phyloP scores from a whole-genome alignment of 202 grass and related monocot genomes.

The Eragrostis tef region DNA sequence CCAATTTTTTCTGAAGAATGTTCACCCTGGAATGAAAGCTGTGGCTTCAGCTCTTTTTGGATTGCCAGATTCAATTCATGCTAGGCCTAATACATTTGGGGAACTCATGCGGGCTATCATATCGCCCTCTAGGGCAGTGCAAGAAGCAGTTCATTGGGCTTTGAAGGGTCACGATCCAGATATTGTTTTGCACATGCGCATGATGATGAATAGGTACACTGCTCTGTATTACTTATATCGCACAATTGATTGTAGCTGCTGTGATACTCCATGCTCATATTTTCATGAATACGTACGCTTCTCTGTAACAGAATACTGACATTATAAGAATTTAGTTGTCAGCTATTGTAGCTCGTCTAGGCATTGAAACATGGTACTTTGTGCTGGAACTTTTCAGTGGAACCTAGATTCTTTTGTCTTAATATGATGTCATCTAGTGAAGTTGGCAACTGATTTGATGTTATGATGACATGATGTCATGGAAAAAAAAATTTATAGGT shows the following conservation, averaged over 20 bases:
- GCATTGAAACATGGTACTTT: slow-evolving; percentile 20
- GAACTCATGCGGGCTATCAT: slow-evolving; percentile 77
- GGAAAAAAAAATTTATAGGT: slow-evolving; percentile 2
- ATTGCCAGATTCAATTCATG: slow-evolving; percentile 40
- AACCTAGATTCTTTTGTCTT: not conserved
- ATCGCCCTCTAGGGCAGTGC: slow-evolving; percentile 64
- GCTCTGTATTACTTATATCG: not conserved
- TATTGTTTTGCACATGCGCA: slow-evolving; percentile 88
- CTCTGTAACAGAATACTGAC: not conserved
- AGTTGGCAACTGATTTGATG: not conserved
- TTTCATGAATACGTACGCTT: not conserved
- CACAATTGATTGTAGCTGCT: not conserved
- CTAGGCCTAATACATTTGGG: slow-evolving; percentile 86
- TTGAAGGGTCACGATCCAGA: slow-evolving; percentile 73
- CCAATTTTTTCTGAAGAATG: slow-evolving; percentile 91
- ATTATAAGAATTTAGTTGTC: slow-evolving; percentile 29
- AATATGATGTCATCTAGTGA: not conserved
- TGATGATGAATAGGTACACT: slow-evolving; percentile 83
- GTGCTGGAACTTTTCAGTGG: not conserved
- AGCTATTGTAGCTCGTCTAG: not conserved
- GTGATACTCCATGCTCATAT: not conserved
- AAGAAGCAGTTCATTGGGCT: slow-evolving; percentile 69
- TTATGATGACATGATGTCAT: not conserved
- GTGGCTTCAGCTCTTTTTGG: slow-evolving; percentile 73
- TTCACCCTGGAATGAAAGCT: slow-evolving; percentile 68